Evolutionary conservation across 305 asterid genomes (phyloP), one percentile per base, ranked within the genome.

Genomic region (Fraxinus latifolia): DNA sequence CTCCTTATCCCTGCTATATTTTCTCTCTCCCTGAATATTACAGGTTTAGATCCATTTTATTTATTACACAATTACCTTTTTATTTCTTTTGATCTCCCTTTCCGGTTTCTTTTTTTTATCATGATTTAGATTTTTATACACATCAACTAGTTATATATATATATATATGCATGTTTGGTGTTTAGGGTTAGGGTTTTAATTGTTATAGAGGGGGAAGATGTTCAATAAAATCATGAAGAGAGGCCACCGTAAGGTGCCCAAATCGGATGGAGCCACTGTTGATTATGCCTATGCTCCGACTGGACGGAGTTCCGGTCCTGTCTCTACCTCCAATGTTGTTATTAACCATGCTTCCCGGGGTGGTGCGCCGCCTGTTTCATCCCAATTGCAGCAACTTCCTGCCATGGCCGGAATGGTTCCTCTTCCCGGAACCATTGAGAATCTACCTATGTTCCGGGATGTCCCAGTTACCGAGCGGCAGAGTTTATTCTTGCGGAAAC

Each of bases 151-250:
- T 17, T 72, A 8, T 31, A 50, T 71, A 31, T 77, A 29, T 83
- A 21, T 62, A 44, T 34, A 67, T 53, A n/a, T 31, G 86, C 80
- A 80, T 15, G n/a, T 44, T 50, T 71, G 33, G 14, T 70, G 62
- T 72, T 55, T 83, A 82, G 90, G 88, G 88, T 84, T 89, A 86
- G 91, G 88, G 87, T 87, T 90, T 87, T 89, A 11, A 86, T 31
- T 65, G 33, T 78, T 84, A 80, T 85, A 79, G 85, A 81, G 84
- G 80, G 62, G 37, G 68, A 83, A 75, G 76, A 94, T 94, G 98
- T 91, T 95, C 65, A 88, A 91, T 85, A 95, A 90, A 86, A 91
- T 95, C 29, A 93, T 95, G 17, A 95, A 91, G 85, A 79, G 97
- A 81, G 89, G 97, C 82, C 88, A 89, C 32, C 93, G 97, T 7